Conservation (phyloP, 148 eudicot genomes). For the Heliamphora exappendiculata region DNA sequence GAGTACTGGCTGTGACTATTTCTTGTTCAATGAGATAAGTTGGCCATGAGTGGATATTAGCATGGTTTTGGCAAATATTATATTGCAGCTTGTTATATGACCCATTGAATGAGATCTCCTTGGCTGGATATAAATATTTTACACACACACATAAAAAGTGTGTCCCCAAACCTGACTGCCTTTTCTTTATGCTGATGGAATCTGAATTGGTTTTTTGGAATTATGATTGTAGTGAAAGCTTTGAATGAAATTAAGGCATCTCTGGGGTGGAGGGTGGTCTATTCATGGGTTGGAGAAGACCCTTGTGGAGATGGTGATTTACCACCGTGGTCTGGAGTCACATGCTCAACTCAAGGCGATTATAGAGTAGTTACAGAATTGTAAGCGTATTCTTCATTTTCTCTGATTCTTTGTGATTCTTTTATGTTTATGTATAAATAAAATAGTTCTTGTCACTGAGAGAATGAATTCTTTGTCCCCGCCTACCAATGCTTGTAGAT, state of each 20-base stretch:
- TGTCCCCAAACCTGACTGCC: too few relatives aligned
- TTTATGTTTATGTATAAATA: background rate
- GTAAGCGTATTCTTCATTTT: slow-evolving; percentile 22
- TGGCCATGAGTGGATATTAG: background rate
- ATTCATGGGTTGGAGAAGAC: slow-evolving; percentile 98
- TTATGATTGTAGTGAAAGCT: slow-evolving; percentile 59
- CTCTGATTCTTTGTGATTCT: background rate
- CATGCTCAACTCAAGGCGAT: slow-evolving; percentile 61
- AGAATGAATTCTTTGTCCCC: too few relatives aligned
- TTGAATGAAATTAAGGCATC: slow-evolving; percentile 94
- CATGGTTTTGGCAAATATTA: background rate
- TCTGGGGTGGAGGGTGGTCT: slow-evolving; percentile 97
- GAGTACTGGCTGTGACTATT: too few relatives aligned
- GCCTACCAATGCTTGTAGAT: too few relatives aligned
- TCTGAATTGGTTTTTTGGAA: background rate
- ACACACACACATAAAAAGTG: too few relatives aligned
- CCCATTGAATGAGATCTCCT: background rate
- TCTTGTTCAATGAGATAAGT: too few relatives aligned
- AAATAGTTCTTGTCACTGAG: background rate
- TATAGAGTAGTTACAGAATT: slow-evolving; percentile 63
- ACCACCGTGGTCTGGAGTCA: slow-evolving; percentile 95
- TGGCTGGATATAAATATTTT: background rate
- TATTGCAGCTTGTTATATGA: background rate
- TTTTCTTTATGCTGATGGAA: background rate
- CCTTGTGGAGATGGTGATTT: slow-evolving; percentile 98